Percentiles rank a stretch among this genome's conserved stretches.
phyloP scores from a whole-genome alignment of 306 rosid species.

The Comarum palustre region DNA sequence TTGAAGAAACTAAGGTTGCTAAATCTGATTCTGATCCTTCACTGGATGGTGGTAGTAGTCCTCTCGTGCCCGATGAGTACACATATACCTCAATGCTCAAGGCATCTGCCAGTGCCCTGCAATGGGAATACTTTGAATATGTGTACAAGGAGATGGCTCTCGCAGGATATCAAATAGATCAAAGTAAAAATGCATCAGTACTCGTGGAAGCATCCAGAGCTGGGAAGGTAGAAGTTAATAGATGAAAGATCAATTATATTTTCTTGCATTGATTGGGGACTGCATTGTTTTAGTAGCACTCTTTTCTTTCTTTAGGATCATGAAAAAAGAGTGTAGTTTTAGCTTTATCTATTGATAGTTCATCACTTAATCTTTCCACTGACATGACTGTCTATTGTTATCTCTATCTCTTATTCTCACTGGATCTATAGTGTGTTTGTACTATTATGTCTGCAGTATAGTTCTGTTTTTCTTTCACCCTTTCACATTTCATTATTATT shows the following conservation, averaged over 20 bases:
- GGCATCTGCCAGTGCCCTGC: slow-evolving; percentile 72
- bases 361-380: neutral
- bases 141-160: slow-evolving; percentile 81
- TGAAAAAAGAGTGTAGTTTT: neutral
- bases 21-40: slow-evolving; percentile 37
- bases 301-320: neutral
- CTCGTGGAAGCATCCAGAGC: slow-evolving; percentile 76
- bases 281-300: neutral
- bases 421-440: neutral
- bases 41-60: slow-evolving; percentile 21
- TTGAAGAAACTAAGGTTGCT: slow-evolving; percentile 56
- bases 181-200: slow-evolving; percentile 48
- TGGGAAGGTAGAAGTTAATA: slow-evolving; percentile 60
- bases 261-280: neutral
- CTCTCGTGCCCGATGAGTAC: slow-evolving; percentile 53
- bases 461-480: neutral
- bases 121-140: slow-evolving; percentile 96
- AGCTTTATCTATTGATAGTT: neutral
- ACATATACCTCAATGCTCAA: slow-evolving; percentile 71
- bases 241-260: neutral
- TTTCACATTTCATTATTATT: neutral
- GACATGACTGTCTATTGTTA: neutral
- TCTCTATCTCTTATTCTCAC: neutral
- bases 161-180: slow-evolving; percentile 65
- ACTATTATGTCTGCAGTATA: neutral